A percentile compares a stretch with the other conserved stretches of the same genome.
Conservation (phyloP, 2,329 filamentous ascomycete genomes). For the Aspergillus ibericus region DNA sequence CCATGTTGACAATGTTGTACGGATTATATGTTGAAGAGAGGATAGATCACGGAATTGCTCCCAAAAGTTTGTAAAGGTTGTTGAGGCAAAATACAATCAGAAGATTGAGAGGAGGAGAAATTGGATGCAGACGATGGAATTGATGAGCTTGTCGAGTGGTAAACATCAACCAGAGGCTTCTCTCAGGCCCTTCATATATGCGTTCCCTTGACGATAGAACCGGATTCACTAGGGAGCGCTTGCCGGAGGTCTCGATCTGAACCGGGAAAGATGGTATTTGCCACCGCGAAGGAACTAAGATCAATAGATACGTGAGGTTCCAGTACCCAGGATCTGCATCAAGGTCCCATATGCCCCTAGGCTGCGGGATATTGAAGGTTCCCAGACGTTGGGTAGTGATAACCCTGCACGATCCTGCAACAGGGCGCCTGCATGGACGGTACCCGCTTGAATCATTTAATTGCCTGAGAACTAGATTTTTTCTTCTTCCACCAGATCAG, state of each 20-base stretch:
- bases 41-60: background rate
- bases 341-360: background rate
- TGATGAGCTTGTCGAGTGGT: background rate
- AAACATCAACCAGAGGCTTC: background rate
- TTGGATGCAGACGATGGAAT: background rate
- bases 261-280: conserved; percentile 7
- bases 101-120: background rate
- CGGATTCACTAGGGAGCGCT: background rate
- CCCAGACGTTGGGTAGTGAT: conserved; percentile 9
- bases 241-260: background rate
- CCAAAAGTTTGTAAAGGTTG: too few relatives aligned
- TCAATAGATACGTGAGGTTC: conserved; percentile 10
- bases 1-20: conserved; percentile 13
- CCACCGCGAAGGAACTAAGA: conserved; percentile 12
- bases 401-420: conserved; percentile 15
- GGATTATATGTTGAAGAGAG: background rate
- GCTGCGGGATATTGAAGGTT: background rate
- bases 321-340: conserved; percentile 8
- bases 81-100: background rate
- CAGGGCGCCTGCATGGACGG: conserved; percentile 7
- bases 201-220: background rate
- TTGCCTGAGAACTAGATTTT: conserved; percentile 4
- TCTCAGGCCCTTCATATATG: conserved; percentile 4
- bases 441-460: conserved; percentile 1
- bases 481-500: conserved; percentile 2